These are phyloP conservation scores for Ceratocystiopsis sp. DNA, from an alignment of 2,329 filamentous ascomycete genomes.

Conservation along the genomic window DNA sequence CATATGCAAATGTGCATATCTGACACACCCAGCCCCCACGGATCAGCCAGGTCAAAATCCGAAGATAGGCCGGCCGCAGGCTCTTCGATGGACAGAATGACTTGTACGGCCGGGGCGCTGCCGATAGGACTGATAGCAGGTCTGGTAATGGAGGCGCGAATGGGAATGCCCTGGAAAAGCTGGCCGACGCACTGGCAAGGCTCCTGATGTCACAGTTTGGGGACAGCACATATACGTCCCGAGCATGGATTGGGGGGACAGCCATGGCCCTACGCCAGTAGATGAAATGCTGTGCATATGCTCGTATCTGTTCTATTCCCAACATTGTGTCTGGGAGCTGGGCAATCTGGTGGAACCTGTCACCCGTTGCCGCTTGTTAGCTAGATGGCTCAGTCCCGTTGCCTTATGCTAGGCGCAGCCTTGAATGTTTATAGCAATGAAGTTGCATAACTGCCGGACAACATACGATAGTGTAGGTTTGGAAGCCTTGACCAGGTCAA, in stretches of 20 bases:
- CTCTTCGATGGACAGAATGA: constrained; percentile 72
- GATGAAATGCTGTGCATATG: constrained; percentile 81
- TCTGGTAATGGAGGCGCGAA: constrained; percentile 68
- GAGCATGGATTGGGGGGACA: constrained; percentile 74
- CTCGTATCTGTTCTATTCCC: constrained; percentile 62
- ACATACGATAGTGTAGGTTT: constrained; percentile 47
- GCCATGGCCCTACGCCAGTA: constrained; percentile 90
- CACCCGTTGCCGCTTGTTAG: not conserved
- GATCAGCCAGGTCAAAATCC: constrained; percentile 86
- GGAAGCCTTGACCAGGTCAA: constrained; percentile 64
- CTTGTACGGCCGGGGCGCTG: constrained; percentile 67
- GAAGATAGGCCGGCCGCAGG: constrained; percentile 73
- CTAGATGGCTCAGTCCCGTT: too few relatives aligned
- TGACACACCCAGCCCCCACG: constrained; percentile 88
- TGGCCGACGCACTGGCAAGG: constrained; percentile 48
- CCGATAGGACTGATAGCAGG: constrained; percentile 71
- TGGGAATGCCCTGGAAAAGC: constrained; percentile 67
- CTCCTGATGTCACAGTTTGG: constrained; percentile 69
- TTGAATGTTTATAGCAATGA: too few relatives aligned
- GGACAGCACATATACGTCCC: constrained; percentile 82
- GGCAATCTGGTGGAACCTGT: constrained; percentile 47
- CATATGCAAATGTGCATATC: constrained; percentile 77
- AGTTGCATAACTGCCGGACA: not conserved
- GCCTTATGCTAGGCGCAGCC: too few relatives aligned
- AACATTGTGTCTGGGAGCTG: constrained; percentile 47